phyloP scores from a whole-genome alignment of 2,329 filamentous ascomycete species.

The Xylogone sp. region DNA sequence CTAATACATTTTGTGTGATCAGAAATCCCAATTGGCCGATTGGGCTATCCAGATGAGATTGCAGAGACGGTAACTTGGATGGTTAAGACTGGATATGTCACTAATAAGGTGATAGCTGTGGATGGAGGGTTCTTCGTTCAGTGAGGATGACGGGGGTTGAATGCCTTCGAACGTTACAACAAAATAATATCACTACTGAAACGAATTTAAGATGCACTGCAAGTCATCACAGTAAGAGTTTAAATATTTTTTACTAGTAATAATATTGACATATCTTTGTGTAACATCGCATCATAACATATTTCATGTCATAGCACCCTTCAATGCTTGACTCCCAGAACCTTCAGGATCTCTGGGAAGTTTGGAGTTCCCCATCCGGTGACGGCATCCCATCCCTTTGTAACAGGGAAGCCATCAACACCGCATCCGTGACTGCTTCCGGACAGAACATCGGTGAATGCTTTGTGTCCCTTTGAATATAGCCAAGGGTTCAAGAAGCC shows the following conservation, averaged over 20 bases:
- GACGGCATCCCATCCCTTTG: conserved; percentile 30
- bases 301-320: too few relatives aligned
- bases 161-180: too few relatives aligned
- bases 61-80: conserved; percentile 40
- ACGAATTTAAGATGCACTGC: too few relatives aligned
- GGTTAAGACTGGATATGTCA: conserved; percentile 37
- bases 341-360: conserved; percentile 41
- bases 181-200: too few relatives aligned
- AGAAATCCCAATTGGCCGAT: conserved; percentile 36
- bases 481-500: conserved; percentile 43
- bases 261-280: too few relatives aligned
- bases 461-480: conserved; percentile 32
- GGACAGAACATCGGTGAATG: conserved; percentile 35
- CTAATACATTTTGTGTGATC: too few relatives aligned
- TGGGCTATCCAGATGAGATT: conserved; percentile 38
- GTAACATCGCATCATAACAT: too few relatives aligned
- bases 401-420: conserved; percentile 21
- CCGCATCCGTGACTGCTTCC: conserved; percentile 37
- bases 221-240: too few relatives aligned
- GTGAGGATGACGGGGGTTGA: conserved; percentile 8
- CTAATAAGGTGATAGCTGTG: conserved; percentile 37
- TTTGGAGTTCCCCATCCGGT: conserved; percentile 32
- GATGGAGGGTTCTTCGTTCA: conserved; percentile 33
- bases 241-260: too few relatives aligned
- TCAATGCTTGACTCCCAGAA: conserved; percentile 55